A percentile compares a stretch with the other conserved stretches of the same genome.
These are phyloP conservation scores for Blastobotrys attinorum DNA, from an alignment of 805 yeast genomes.

Conservation along the genomic window DNA sequence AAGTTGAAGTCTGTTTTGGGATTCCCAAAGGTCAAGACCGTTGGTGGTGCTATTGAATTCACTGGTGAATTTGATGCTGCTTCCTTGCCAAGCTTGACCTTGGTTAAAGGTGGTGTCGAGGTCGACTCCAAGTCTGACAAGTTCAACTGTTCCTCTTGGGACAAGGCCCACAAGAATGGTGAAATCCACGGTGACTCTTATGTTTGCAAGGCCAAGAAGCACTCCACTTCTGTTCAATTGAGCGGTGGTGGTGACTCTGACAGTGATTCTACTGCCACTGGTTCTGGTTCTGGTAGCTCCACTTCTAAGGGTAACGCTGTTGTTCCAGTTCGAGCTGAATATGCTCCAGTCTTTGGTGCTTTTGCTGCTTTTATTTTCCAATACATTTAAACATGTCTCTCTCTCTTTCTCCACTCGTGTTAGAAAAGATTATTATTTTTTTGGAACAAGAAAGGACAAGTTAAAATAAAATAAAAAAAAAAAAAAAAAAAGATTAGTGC, in stretches of 20 bases:
- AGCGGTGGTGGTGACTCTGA: constrained; percentile 9
- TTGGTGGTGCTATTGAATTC: constrained; percentile 84
- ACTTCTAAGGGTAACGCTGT: constrained; percentile 16
- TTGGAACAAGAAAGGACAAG: too few species aligned
- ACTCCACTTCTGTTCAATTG: constrained; percentile 19
- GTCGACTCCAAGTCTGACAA: constrained; percentile 63
- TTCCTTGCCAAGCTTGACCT: constrained; percentile 59
- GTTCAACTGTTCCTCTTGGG: constrained; percentile 74
- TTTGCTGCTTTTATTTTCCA: constrained; percentile 18
- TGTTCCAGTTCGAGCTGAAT: constrained; percentile 10
- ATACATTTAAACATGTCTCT: constrained; percentile 14
- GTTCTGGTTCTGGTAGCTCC: constrained; percentile 5
- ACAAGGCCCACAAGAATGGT: constrained; percentile 64
- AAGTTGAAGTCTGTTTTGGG: constrained; percentile 56
- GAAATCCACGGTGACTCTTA: constrained; percentile 87
- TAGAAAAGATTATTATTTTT: background rate
- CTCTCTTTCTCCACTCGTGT: background rate
- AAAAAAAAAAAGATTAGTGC: too few species aligned
- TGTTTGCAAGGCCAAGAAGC: constrained; percentile 32
- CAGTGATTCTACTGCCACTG: constrained; percentile 5
- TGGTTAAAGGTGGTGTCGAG: constrained; percentile 88
- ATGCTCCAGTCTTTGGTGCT: constrained; percentile 16
- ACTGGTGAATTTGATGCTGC: constrained; percentile 77
- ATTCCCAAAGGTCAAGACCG: constrained; percentile 62
- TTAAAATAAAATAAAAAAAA: too few species aligned